Evolutionary conservation across 1,139 yeast species (phyloP).

Genomic region (Saccharomycopsis hybrid): DNA sequence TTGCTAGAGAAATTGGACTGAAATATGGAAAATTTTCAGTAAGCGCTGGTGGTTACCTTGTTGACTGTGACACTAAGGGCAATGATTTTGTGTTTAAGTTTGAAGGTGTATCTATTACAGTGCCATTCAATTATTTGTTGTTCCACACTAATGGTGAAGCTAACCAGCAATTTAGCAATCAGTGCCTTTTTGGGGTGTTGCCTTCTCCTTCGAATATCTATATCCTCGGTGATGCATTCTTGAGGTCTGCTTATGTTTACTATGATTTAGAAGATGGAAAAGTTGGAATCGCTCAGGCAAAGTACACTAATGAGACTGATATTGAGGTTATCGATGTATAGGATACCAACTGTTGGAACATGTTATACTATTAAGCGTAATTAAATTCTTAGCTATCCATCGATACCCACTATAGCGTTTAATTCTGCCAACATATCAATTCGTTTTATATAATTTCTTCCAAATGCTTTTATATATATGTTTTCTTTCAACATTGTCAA

Average conservation of each 20-base stretch:
- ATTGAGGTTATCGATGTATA: conserved; percentile 12
- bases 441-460: no score
- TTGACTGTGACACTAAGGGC: conserved; percentile 28
- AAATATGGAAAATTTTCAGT: conserved; percentile 32
- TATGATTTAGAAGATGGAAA: conserved; percentile 63
- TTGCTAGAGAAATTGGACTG: conserved; percentile 34
- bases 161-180: neutral
- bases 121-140: conserved; percentile 28
- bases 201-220: conserved; percentile 28
- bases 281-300: conserved; percentile 63
- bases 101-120: conserved; percentile 34
- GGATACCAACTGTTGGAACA: no score
- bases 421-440: no score
- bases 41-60: conserved; percentile 31
- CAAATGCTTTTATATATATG: no score
- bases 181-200: conserved; percentile 29
- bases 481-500: no score
- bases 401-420: no score
- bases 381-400: no score
- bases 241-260: conserved; percentile 70
- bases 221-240: conserved; percentile 67
- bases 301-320: conserved; percentile 24
- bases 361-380: no score
- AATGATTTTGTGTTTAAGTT: conserved; percentile 31
- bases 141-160: conserved; percentile 4